Conservation (phyloP, 371 early-diverging fungal genomes). For the Vairimorpha apis region DNA sequence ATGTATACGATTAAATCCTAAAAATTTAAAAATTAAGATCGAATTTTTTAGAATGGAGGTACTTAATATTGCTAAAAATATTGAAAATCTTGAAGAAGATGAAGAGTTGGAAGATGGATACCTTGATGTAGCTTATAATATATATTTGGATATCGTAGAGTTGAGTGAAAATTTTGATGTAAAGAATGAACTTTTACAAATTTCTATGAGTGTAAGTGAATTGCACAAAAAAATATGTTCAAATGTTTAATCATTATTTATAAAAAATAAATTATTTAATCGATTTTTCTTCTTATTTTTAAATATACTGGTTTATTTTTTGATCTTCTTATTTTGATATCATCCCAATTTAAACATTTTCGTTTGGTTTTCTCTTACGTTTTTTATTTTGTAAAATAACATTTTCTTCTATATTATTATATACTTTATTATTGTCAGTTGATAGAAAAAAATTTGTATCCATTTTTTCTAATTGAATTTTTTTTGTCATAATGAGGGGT, state of each 20-base stretch:
- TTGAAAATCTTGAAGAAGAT: constrained; percentile 3
- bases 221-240: not conserved
- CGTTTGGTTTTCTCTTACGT: constrained; percentile 9
- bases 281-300: not conserved
- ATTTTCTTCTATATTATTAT: too few relatives aligned
- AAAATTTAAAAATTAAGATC: constrained; percentile 21
- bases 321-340: constrained; percentile 5
- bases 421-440: constrained; percentile 3
- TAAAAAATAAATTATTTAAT: too few relatives aligned
- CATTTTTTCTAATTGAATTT: not conserved
- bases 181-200: not conserved
- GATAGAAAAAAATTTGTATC: not conserved
- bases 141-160: constrained; percentile 8
- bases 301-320: constrained; percentile 28
- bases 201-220: not conserved
- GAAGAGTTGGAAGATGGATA: constrained; percentile 15
- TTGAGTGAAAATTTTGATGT: not conserved
- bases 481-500: not conserved
- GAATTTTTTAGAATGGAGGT: constrained; percentile 55
- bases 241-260: not conserved
- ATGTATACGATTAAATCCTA: constrained; percentile 26
- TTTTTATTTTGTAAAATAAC: too few relatives aligned
- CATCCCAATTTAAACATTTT: constrained; percentile 33
- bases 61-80: constrained; percentile 19
- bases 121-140: constrained; percentile 24